Evolutionary conservation across 768 basidiomycete genomes (phyloP), one percentile per base, ranked within the genome.

Genomic region (Tricholoma matsutake): DNA sequence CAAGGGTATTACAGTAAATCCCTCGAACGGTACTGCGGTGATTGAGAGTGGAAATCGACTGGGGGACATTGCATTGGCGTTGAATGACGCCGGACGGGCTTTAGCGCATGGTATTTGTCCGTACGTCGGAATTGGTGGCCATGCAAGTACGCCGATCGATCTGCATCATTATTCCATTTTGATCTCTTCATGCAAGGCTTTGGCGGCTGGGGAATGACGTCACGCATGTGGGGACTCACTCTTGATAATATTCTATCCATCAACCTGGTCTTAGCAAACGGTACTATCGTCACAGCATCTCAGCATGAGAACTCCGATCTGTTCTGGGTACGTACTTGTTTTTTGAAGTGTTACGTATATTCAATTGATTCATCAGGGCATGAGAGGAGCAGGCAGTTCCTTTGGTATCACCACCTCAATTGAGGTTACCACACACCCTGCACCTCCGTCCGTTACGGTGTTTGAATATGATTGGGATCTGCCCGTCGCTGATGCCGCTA

Each of bases 81-180:
- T 85, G 47, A 73, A 71, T 57, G 67, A 73, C 16, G 64, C 74
- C 9, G 76, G 78, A 53, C 71, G 80, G 37, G 84, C 78, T 0
- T 51, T 86, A 6, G 79, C 82, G 6, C 84, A 85, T 62, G 84
- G 85, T 0, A 79, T 2, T 13, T 8, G 7, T 35, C 22, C 22
- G 3, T 25, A 25, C 22, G 22, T 25, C 22, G 22, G 22, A 25
- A 25, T 25, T 25, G 22, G 22, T 25, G 22, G 22, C 3, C 22
- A 25, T 3, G 1, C 22, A 25, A 25, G 22, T 25, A 25, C 22
- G 22, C 22, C 22, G 22, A 25, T 25, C 22, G 1, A 25, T 25
- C 22, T 25, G 2, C 3, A 25, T 25, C 3, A 25, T 25, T 3
- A 25, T 25, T 25, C 22, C 22, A 25, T 25, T 25, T 1, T 25